Conservation (phyloP, 1,284 basidiomycete genomes). For the Dichomitus squalens region DNA sequence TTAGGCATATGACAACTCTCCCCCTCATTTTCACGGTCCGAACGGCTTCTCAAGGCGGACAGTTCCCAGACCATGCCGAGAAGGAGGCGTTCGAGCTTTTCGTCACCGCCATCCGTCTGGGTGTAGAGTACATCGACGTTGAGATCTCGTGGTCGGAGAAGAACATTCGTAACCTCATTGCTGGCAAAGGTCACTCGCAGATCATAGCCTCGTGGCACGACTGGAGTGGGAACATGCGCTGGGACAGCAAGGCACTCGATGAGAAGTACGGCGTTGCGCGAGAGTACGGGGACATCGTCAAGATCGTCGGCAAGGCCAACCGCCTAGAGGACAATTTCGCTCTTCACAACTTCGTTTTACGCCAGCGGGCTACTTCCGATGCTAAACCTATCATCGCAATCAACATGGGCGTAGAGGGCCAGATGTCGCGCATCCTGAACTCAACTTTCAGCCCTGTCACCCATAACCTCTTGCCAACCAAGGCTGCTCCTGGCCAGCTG, state of each 20-base stretch:
- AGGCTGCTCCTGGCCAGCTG: conserved; percentile 93
- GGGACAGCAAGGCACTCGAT: conserved; percentile 72
- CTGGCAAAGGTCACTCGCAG: conserved; percentile 71
- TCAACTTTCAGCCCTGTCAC: conserved; percentile 88
- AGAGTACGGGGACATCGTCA: conserved; percentile 85
- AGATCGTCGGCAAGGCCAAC: conserved; percentile 88
- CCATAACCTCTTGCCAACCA: conserved; percentile 80
- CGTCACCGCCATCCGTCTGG: conserved; percentile 78
- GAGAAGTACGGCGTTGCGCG: conserved; percentile 71
- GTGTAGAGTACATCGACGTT: conserved; percentile 93
- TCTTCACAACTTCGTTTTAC: conserved; percentile 72
- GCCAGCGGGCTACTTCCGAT: conserved; percentile 41
- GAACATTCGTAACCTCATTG: conserved; percentile 60
- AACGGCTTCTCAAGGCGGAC: conserved; percentile 88
- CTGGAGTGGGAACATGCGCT: conserved; percentile 84
- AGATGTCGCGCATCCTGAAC: conserved; percentile 90
- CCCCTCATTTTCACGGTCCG: conserved; percentile 95
- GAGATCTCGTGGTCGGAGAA: conserved; percentile 80
- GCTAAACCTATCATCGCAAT: conserved; percentile 88
- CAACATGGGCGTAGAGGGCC: conserved; percentile 91
- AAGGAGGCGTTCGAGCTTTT: conserved; percentile 82
- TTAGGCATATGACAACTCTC: conserved; percentile 78
- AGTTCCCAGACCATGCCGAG: conserved; percentile 81
- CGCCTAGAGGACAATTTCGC: conserved; percentile 80
- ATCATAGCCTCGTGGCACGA: conserved; percentile 97